These are phyloP conservation scores for Lenzites betulinus DNA, from an alignment of 768 basidiomycete genomes.

Conservation along the genomic window DNA sequence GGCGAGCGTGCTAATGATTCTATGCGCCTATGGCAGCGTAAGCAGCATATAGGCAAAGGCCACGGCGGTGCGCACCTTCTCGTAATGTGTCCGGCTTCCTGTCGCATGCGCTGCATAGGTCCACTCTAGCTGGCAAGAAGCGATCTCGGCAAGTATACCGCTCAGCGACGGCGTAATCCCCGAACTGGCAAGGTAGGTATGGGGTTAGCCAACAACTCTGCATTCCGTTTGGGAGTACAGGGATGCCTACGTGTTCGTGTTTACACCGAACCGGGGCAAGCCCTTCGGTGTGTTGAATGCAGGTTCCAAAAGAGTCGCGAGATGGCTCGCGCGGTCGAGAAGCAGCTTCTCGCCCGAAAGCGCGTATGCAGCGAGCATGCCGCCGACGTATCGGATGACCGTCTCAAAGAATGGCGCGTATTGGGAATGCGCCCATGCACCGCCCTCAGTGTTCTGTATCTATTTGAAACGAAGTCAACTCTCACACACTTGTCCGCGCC, in stretches of 20 bases:
- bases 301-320: conserved; percentile 67
- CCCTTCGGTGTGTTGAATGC: conserved; percentile 73
- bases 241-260: conserved; percentile 55
- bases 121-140: conserved; percentile 82
- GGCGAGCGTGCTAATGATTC: conserved; percentile 50
- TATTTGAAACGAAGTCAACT: not conserved
- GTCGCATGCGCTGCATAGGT: conserved; percentile 80
- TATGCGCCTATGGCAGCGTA: conserved; percentile 42
- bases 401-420: conserved; percentile 77
- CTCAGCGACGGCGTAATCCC: conserved; percentile 36
- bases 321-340: conserved; percentile 69
- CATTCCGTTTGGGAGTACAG: not conserved
- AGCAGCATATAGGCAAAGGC: not conserved
- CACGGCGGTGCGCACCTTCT: conserved; percentile 44
- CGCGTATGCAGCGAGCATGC: conserved; percentile 80
- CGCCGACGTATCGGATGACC: conserved; percentile 88
- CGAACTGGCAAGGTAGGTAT: conserved; percentile 36
- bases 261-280: conserved; percentile 67
- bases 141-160: conserved; percentile 78
- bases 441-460: not conserved
- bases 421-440: conserved; percentile 1
- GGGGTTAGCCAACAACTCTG: not conserved
- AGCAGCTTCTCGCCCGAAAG: conserved; percentile 63
- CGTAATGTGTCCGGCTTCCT: conserved; percentile 62
- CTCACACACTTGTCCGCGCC: too few relatives aligned